Conservation (phyloP, 176 grass and related monocot genomes). For the Panicum miliaceum region DNA sequence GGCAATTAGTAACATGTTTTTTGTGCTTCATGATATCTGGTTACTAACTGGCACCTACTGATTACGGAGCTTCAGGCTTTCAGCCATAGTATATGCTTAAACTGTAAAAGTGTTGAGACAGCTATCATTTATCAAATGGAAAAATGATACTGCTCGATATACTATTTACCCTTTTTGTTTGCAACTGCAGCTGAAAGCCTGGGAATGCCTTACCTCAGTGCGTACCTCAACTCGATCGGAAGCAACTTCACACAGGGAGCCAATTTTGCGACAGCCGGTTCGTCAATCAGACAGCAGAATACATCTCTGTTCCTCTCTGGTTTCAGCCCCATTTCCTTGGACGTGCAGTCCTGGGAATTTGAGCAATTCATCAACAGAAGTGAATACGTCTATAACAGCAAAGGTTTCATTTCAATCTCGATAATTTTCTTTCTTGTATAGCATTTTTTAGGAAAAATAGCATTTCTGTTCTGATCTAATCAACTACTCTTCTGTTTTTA, state of each 20-base stretch:
- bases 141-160: not conserved
- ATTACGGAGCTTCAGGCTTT: not conserved
- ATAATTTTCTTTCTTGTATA: not conserved
- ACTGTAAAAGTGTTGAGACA: not conserved
- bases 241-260: slow-evolving; percentile 89
- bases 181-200: slow-evolving; percentile 62
- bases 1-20: not conserved
- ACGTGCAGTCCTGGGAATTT: slow-evolving; percentile 89
- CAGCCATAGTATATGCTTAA: not conserved
- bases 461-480: not conserved
- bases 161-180: not conserved
- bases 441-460: not conserved
- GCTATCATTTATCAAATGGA: not conserved
- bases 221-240: slow-evolving; percentile 87
- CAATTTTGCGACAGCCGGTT: slow-evolving; percentile 92
- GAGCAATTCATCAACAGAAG: slow-evolving; percentile 82
- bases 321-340: slow-evolving; percentile 85
- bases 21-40: not conserved
- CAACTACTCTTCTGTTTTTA: not conserved
- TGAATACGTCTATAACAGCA: slow-evolving; percentile 58
- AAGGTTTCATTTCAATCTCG: not conserved
- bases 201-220: slow-evolving; percentile 73
- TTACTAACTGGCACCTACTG: not conserved
- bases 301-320: slow-evolving; percentile 73
- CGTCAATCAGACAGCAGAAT: slow-evolving; percentile 79